phyloP scores from a whole-genome alignment of 2,329 filamentous ascomycete genomes.

The Aphanocladium album region DNA sequence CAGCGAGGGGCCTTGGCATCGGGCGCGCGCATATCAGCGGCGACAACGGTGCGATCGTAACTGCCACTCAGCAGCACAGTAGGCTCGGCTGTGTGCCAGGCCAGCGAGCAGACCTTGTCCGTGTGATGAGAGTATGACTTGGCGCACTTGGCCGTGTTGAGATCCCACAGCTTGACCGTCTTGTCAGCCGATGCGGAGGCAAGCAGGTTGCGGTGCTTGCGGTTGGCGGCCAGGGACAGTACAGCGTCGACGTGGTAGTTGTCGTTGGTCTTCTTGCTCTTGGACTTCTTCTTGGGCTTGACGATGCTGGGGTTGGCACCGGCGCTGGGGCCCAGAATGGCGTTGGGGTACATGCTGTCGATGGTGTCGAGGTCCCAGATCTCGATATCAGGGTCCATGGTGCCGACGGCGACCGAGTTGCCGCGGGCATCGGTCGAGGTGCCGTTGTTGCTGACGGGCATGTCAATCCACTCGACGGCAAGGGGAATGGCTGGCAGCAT shows the following conservation, averaged over 20 bases:
- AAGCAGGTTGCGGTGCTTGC: conserved; percentile 87
- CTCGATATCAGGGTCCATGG: conserved; percentile 98
- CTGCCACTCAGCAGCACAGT: conserved; percentile 88
- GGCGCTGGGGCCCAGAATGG: conserved; percentile 77
- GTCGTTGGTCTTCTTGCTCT: conserved; percentile 81
- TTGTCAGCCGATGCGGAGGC: conserved; percentile 94
- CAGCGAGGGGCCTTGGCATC: conserved; percentile 77
- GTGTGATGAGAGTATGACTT: conserved; percentile 95
- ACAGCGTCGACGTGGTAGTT: conserved; percentile 93
- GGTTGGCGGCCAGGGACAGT: conserved; percentile 84
- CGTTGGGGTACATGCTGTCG: conserved; percentile 97
- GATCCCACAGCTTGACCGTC: conserved; percentile 96
- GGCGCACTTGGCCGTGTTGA: conserved; percentile 86
- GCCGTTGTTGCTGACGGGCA: conserved; percentile 70
- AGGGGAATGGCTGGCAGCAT: conserved; percentile 97
- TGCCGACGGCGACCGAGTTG: conserved; percentile 92
- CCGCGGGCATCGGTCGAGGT: conserved; percentile 60
- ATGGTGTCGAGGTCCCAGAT: conserved; percentile 96
- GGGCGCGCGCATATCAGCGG: conserved; percentile 93
- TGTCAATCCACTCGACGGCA: conserved; percentile 90
- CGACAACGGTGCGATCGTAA: conserved; percentile 90
- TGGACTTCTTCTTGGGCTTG: conserved; percentile 88
- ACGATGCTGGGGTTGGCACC: conserved; percentile 50
- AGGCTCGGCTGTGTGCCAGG: conserved; percentile 85
- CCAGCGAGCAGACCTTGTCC: conserved; percentile 94